These are phyloP conservation scores for Leishmania aethiopica DNA, from an alignment of 208 protist genomes.

Conservation along the genomic window DNA sequence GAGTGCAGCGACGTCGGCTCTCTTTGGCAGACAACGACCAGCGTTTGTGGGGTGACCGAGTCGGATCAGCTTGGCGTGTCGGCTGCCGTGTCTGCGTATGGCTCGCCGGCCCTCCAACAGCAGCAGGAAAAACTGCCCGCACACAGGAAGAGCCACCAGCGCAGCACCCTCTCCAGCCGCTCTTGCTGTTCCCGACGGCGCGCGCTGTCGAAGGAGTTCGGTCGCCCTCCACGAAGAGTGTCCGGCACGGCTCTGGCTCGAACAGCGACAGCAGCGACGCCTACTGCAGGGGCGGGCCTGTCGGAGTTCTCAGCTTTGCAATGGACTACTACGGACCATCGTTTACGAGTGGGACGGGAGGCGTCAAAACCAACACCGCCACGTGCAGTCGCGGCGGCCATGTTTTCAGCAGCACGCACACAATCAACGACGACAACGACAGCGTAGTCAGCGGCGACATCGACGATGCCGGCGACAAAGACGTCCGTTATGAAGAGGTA, in stretches of 20 bases:
- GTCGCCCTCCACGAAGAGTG: conserved; percentile 5
- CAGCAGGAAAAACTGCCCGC: not conserved
- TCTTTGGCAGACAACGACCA: conserved; percentile 21
- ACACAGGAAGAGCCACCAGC: not conserved
- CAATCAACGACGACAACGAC: not conserved
- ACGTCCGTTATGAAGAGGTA: conserved; percentile 27
- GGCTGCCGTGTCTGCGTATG: conserved; percentile 12
- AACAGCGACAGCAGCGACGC: conserved; percentile 13
- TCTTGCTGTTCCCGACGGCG: not conserved
- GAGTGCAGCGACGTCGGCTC: conserved; percentile 11
- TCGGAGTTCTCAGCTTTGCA: not conserved
- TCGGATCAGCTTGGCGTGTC: conserved; percentile 22
- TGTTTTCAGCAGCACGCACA: not conserved
- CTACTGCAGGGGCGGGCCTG: conserved; percentile 3
- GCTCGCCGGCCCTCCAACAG: not conserved
- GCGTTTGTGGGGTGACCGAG: conserved; percentile 1
- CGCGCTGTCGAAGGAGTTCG: not conserved
- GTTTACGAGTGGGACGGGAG: not conserved
- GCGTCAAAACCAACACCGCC: not conserved
- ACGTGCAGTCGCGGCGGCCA: not conserved
- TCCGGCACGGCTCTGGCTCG: not conserved
- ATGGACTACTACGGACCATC: conserved; percentile 3
- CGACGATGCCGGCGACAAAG: not conserved
- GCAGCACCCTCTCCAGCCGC: not conserved
- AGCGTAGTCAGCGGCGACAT: conserved; percentile 2